Conservation (phyloP, 148 eudicot genomes). For the Amaranthus hypochondriacus region DNA sequence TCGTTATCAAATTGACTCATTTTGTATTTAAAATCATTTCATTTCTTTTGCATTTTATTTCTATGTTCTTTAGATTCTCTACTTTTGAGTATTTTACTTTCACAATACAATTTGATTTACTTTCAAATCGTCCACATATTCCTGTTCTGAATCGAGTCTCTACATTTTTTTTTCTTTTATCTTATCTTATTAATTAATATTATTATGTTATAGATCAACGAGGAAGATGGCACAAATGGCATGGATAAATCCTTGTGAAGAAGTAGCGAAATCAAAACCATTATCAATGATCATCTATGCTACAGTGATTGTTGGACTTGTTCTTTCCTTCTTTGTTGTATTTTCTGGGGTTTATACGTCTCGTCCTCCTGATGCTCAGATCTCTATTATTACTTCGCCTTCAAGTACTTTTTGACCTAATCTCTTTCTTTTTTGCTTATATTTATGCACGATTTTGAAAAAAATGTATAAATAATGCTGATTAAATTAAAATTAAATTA, state of each 20-base stretch:
- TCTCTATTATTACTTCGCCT: slow-evolving; percentile 28
- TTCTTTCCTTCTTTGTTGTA: slow-evolving; percentile 63
- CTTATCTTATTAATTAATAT: neutral
- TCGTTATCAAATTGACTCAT: no score
- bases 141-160: neutral
- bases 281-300: slow-evolving; percentile 70
- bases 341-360: slow-evolving; percentile 68
- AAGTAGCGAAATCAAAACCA: slow-evolving; percentile 63
- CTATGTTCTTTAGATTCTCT: no score
- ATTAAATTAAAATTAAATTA: no score
- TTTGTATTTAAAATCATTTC: no score
- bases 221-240: slow-evolving; percentile 29
- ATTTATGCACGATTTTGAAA: neutral
- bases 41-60: no score
- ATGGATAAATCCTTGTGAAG: slow-evolving; percentile 44
- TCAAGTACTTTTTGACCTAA: slow-evolving; percentile 10
- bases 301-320: slow-evolving; percentile 53
- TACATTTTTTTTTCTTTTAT: neutral
- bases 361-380: slow-evolving; percentile 23
- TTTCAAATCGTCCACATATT: no score
- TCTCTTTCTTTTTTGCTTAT: neutral
- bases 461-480: no score
- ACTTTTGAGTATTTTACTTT: no score
- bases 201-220: neutral
- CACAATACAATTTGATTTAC: no score